phyloP scores from a whole-genome alignment of 495 filamentous ascomycete genomes.

The Lasiosphaeria miniovina region DNA sequence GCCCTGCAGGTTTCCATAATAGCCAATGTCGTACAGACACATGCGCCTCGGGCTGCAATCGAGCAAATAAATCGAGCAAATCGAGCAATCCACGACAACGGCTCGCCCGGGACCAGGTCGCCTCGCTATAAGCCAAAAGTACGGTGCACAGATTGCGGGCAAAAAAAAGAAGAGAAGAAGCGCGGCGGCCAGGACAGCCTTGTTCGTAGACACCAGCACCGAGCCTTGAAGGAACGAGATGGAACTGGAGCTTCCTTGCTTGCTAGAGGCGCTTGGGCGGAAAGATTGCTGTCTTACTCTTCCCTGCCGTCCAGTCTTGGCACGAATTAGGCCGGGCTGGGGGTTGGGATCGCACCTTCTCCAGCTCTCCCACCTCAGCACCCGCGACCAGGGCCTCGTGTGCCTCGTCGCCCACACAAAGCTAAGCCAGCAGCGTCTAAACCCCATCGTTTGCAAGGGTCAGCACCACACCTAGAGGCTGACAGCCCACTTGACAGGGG shows the following conservation, averaged over 20 bases:
- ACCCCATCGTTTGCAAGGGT: constrained; percentile 4
- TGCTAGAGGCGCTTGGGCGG: constrained; percentile 12
- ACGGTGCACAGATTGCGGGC: not conserved
- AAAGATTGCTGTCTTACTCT: constrained; percentile 18
- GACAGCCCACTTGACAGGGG: constrained; percentile 6
- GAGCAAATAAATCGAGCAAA: not conserved
- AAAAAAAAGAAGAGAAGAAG: not conserved
- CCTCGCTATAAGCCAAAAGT: too few relatives aligned
- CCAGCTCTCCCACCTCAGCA: not conserved
- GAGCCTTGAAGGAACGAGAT: not conserved
- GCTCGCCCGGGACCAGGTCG: too few relatives aligned
- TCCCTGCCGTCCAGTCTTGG: not conserved
- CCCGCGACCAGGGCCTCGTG: too few relatives aligned
- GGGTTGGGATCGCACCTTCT: not conserved
- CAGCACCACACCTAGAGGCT: too few relatives aligned
- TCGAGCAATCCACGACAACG: too few relatives aligned
- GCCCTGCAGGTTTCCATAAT: constrained; percentile 34
- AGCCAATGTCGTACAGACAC: constrained; percentile 48
- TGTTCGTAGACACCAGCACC: not conserved
- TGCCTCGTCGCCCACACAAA: too few relatives aligned
- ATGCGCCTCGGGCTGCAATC: constrained; percentile 38
- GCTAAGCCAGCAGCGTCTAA: not conserved
- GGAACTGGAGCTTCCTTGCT: constrained; percentile 8
- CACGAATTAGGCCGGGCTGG: not conserved
- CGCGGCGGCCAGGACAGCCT: not conserved